A percentile compares a stretch with the other conserved stretches of the same genome.
phyloP scores from a whole-genome alignment of 176 grass and related monocot species.

The Pontederia paniculata region DNA sequence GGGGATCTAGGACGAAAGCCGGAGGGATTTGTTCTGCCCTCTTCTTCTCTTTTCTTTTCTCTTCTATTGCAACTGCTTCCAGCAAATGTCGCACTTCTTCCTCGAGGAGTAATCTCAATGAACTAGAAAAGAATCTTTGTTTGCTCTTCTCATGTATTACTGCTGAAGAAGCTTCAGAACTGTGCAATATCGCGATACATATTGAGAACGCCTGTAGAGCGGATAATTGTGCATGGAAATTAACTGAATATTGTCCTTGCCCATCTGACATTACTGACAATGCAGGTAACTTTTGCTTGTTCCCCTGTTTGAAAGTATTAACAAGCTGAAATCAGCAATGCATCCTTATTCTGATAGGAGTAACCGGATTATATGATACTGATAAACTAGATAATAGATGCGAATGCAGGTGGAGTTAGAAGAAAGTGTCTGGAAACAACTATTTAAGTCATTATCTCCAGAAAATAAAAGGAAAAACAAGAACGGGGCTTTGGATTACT shows the following conservation, averaged over 20 bases:
- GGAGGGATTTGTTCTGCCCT: slow-evolving; percentile 41
- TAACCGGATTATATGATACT: too few species aligned
- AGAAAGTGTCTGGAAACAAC: neutral
- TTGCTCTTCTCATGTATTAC: slow-evolving; percentile 55
- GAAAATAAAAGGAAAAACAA: too few species aligned
- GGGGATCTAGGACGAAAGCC: slow-evolving; percentile 42
- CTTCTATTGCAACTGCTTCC: slow-evolving; percentile 56
- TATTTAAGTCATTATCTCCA: too few species aligned
- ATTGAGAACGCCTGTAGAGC: slow-evolving; percentile 77
- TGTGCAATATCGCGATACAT: slow-evolving; percentile 77
- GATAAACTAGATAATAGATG: neutral
- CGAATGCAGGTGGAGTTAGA: neutral
- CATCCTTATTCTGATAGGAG: too few species aligned
- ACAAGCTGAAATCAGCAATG: neutral
- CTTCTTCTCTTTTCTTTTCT: slow-evolving; percentile 55
- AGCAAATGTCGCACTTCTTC: slow-evolving; percentile 86
- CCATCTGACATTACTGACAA: slow-evolving; percentile 51
- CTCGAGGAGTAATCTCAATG: slow-evolving; percentile 76
- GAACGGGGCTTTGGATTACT: too few species aligned
- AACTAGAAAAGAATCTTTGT: slow-evolving; percentile 63
- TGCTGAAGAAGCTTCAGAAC: slow-evolving; percentile 49
- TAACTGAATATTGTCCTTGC: slow-evolving; percentile 50
- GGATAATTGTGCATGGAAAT: slow-evolving; percentile 74
- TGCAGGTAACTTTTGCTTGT: slow-evolving; percentile 65
- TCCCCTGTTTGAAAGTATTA: slow-evolving; percentile 55